A percentile compares a stretch with the other conserved stretches of the same genome.
These are phyloP conservation scores for Pythium aristosporum DNA, from an alignment of 352 stramenopile species.

Conservation along the genomic window DNA sequence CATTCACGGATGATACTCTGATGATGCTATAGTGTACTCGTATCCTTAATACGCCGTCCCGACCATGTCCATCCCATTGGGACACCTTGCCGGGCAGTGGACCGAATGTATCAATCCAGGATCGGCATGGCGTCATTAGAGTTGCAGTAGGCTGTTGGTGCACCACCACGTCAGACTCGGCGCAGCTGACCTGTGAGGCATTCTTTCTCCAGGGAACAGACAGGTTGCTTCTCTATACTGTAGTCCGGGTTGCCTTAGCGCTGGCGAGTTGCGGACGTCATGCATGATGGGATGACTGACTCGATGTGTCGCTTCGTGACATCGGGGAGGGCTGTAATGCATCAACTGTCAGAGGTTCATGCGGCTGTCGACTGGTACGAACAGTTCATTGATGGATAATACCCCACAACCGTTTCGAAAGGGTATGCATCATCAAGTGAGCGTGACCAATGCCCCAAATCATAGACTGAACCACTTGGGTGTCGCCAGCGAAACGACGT, in stretches of 20 bases:
- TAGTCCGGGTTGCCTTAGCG: background rate
- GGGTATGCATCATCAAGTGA: background rate
- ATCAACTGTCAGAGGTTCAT: background rate
- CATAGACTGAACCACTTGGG: background rate
- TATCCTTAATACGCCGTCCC: no score
- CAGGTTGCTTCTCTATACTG: background rate
- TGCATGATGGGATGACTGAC: conserved; percentile 20
- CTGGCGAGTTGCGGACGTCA: conserved; percentile 2
- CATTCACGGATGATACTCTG: no score
- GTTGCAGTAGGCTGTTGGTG: no score
- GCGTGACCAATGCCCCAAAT: conserved; percentile 18
- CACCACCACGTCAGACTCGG: background rate
- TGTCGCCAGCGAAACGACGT: no score
- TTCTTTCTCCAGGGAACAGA: background rate
- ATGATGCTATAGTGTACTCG: no score
- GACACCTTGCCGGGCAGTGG: no score
- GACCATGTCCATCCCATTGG: no score
- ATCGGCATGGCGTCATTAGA: no score
- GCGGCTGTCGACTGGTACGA: background rate
- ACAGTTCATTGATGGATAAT: background rate
- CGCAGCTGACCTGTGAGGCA: background rate
- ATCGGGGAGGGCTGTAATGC: background rate
- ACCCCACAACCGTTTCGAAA: background rate
- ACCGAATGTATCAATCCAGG: no score
- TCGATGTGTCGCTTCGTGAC: conserved; percentile 14